Percentiles rank a stretch among this genome's conserved stretches.
Evolutionary conservation across 2,329 filamentous ascomycete genomes (phyloP).

Genomic region (Fusarium sp.): DNA sequence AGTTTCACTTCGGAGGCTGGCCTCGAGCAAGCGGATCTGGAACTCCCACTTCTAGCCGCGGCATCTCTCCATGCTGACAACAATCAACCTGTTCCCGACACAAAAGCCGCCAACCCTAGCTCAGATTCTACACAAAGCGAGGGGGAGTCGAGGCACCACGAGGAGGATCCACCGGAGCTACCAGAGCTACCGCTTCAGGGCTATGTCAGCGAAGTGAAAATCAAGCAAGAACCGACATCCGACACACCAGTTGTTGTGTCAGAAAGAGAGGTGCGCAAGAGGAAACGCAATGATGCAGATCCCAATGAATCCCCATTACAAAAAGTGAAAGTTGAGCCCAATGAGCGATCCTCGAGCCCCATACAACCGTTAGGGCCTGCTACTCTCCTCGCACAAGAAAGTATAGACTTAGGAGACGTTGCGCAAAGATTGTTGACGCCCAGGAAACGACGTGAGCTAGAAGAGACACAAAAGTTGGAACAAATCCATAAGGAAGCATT

Average conservation of each 20-base stretch:
- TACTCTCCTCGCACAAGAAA: constrained; percentile 59
- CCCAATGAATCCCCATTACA: constrained; percentile 36
- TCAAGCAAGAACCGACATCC: constrained; percentile 66
- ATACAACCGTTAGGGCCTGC: constrained; percentile 29
- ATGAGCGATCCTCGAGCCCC: constrained; percentile 46
- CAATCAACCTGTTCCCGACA: constrained; percentile 2
- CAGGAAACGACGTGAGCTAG: constrained; percentile 47
- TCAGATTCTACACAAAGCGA: constrained; percentile 47
- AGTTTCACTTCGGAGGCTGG: constrained; percentile 38
- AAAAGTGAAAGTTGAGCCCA: constrained; percentile 56
- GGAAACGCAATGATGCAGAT: constrained; percentile 50
- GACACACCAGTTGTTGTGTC: constrained; percentile 62
- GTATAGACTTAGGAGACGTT: constrained; percentile 63
- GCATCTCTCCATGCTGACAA: constrained; percentile 26
- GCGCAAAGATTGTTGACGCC: constrained; percentile 48
- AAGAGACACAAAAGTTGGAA: constrained; percentile 21
- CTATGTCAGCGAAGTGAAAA: constrained; percentile 7
- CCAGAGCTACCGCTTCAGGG: constrained; percentile 32
- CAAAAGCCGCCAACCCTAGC: constrained; percentile 12
- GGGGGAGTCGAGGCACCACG: constrained; percentile 32
- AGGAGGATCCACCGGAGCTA: constrained; percentile 41
- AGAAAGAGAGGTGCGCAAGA: constrained; percentile 60
- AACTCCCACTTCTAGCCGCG: constrained; percentile 41
- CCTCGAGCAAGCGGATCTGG: constrained; percentile 41
- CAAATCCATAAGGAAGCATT: constrained; percentile 14